phyloP scores from a whole-genome alignment of 495 filamentous ascomycete species.

The Neurospora sp. region DNA sequence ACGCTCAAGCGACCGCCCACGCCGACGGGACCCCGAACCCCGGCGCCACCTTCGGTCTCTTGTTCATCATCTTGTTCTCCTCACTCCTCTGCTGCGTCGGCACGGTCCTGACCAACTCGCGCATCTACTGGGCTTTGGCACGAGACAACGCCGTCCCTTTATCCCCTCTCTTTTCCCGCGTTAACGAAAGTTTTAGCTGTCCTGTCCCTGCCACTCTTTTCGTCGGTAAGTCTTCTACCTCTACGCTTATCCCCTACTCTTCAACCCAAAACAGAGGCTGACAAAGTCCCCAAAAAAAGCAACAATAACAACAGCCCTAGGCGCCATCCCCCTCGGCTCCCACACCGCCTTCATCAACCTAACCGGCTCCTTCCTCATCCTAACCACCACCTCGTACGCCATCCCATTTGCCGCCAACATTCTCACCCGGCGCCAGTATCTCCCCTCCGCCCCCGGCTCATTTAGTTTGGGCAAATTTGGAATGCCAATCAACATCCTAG shows the following conservation, averaged over 20 bases:
- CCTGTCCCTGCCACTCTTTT: conserved; percentile 61
- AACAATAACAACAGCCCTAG: conserved; percentile 52
- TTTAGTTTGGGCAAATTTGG: conserved; percentile 61
- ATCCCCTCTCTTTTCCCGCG: conserved; percentile 31
- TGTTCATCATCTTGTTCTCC: conserved; percentile 59
- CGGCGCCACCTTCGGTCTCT: conserved; percentile 52
- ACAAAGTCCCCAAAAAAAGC: conserved; percentile 10
- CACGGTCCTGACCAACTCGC: conserved; percentile 63
- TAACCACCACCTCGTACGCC: conserved; percentile 63
- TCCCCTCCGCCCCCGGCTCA: conserved; percentile 44
- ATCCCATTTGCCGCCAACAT: conserved; percentile 69
- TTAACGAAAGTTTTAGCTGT: conserved; percentile 45
- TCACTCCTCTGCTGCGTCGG: conserved; percentile 54
- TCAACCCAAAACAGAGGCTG: neutral
- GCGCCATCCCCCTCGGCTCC: conserved; percentile 63
- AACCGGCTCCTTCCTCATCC: conserved; percentile 63
- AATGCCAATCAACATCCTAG: conserved; percentile 46
- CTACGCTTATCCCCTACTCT: neutral
- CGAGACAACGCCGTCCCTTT: conserved; percentile 60
- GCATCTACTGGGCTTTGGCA: conserved; percentile 77
- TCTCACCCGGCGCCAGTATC: conserved; percentile 49
- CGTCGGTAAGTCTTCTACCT: conserved; percentile 27
- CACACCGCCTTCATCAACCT: conserved; percentile 68
- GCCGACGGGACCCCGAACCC: conserved; percentile 18
- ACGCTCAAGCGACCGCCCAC: conserved; percentile 61